phyloP scores from a whole-genome alignment of 2,329 filamentous ascomycete species.

The Ophiocordyceps camponoti-rufipedis region DNA sequence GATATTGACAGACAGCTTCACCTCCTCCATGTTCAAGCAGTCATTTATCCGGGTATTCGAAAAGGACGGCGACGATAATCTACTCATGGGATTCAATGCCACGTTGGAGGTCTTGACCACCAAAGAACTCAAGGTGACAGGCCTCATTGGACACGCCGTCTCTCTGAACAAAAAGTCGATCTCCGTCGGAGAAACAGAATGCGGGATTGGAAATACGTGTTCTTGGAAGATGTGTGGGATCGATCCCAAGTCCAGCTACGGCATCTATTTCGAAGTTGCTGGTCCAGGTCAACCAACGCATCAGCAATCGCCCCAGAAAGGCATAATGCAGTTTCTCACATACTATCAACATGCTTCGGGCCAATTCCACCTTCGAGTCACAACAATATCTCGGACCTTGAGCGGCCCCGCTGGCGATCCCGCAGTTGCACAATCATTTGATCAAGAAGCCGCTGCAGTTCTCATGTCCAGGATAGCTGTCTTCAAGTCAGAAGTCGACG shows the following conservation, averaged over 20 bases:
- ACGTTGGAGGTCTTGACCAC: conserved; percentile 91
- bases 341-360: conserved; percentile 97
- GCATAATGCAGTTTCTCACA: conserved; percentile 94
- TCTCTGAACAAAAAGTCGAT: conserved; percentile 97
- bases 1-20: conserved; percentile 96
- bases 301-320: conserved; percentile 75
- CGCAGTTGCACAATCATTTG: conserved; percentile 89
- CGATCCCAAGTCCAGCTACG: conserved; percentile 83
- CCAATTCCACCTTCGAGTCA: conserved; percentile 89
- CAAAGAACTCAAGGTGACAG: conserved; percentile 95
- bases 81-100: conserved; percentile 96
- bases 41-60: conserved; percentile 96
- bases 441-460: conserved; percentile 92
- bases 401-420: conserved; percentile 90
- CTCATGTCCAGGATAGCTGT: conserved; percentile 98
- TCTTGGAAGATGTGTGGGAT: conserved; percentile 99
- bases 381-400: conserved; percentile 77
- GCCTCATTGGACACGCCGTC: conserved; percentile 88
- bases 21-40: conserved; percentile 97
- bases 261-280: conserved; percentile 94
- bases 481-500: conserved; percentile 96
- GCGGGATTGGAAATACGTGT: conserved; percentile 94
- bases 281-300: conserved; percentile 78
- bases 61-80: conserved; percentile 85
- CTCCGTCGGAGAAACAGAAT: conserved; percentile 93